Percentiles rank a stretch among this genome's conserved stretches.
phyloP scores from a whole-genome alignment of 768 basidiomycete species.

The Agrocybe chaxingu region DNA sequence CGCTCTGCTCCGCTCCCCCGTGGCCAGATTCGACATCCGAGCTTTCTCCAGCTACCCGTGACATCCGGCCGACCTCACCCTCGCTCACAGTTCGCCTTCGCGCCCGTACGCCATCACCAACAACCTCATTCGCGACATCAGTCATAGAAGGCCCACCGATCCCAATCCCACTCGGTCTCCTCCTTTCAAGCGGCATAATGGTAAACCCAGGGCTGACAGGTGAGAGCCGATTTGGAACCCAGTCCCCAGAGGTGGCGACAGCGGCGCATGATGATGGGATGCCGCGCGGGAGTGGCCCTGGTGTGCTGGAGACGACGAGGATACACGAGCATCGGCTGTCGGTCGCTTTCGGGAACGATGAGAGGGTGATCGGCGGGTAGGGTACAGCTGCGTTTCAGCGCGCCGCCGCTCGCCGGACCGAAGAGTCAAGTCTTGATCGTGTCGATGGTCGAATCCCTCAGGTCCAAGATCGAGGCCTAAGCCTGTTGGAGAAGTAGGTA shows the following conservation, averaged over 20 bases:
- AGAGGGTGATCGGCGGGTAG: slow-evolving; percentile 13
- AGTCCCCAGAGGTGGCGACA: slow-evolving; percentile 32
- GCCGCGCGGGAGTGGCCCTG: slow-evolving; percentile 16
- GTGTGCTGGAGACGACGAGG: slow-evolving; percentile 15
- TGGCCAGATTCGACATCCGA: slow-evolving; percentile 5
- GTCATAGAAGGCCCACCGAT: slow-evolving; percentile 19
- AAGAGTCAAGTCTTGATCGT: slow-evolving; percentile 8
- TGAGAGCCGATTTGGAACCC: slow-evolving; percentile 78
- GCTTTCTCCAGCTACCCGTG: slow-evolving; percentile 1
- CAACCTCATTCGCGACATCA: slow-evolving; percentile 26
- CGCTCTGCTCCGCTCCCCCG: slow-evolving; percentile 1
- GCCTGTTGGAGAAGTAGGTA: slow-evolving; percentile 2
- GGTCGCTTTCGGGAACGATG: slow-evolving; percentile 5
- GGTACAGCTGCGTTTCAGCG: slow-evolving; percentile 13
- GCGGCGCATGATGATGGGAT: slow-evolving; percentile 17
- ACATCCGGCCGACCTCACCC: slow-evolving; percentile 20
- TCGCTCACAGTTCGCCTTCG: slow-evolving; percentile 53
- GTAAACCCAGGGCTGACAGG: slow-evolving; percentile 77
- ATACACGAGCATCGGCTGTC: slow-evolving; percentile 5
- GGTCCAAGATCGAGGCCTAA: slow-evolving; percentile 5
- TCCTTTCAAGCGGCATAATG: slow-evolving; percentile 54
- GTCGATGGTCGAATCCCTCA: neutral
- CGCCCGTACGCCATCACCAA: slow-evolving; percentile 13
- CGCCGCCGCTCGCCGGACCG: slow-evolving; percentile 9
- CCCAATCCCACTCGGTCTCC: slow-evolving; percentile 36